Evolutionary conservation across 1,139 yeast genomes (phyloP), one percentile per base, ranked within the genome.

Genomic region (Taphrina sp.): DNA sequence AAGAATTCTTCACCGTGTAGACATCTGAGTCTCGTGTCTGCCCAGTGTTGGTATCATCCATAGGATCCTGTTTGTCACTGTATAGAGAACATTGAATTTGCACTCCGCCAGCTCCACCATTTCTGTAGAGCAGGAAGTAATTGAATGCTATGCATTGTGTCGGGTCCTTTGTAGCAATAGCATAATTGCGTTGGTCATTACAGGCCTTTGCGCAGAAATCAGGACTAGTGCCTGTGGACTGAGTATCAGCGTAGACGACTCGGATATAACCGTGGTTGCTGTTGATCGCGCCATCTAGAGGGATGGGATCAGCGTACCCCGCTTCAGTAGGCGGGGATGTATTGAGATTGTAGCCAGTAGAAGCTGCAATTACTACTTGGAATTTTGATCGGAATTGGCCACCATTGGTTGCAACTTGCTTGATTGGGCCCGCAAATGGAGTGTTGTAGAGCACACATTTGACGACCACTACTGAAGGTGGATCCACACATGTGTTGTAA

Each of bases 401-500:
- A n/a, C 24, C 24, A 28, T 37, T 37, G 41, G 17, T 17, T n/a
- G 26, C 23, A 14, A 19, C 16, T 24, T 16, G 20, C 8, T 16
- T 37, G 14, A 20, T 28, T 8, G 41, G n/a, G n/a, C n/a, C n/a
- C n/a, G n/a, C n/a, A n/a, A 39, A 39, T 20, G 45, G 45, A 12
- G 24, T 19, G 29, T 39, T 39, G 33, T 26, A 39, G 17, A 39
- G 31, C 7, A 39, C 45, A 23, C 45, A 39, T 28, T 26, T 23
- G 33, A 39, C 26, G 45, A 22, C 33, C 10, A 33, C 33, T 12
- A 39, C 4, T 28, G 45, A 23, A 24, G 45, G 45, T 14, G 45
- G 45, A 23, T 39, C 33, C 17, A 14, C 26, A 28, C 45, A 39
- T 7, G 31, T 31, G 33, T n/a, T 23, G 31, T 23, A 23, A 19